A percentile compares a stretch with the other conserved stretches of the same genome.
Evolutionary conservation across 2,329 filamentous ascomycete species (phyloP).

Genomic region (Fusarium globosum): DNA sequence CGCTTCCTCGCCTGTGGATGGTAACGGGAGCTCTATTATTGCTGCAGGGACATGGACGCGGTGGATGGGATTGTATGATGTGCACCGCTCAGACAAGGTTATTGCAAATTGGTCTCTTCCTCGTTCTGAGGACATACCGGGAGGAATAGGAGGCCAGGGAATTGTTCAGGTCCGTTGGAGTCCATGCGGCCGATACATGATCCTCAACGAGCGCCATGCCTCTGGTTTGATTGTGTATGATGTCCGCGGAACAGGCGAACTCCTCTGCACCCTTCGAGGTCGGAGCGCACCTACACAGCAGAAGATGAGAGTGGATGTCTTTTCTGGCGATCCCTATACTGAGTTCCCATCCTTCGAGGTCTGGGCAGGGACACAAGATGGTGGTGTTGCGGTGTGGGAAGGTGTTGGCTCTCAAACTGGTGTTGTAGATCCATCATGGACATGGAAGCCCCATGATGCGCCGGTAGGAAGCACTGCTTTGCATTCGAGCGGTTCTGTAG

Average conservation of each 20-base stretch:
- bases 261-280: slow-evolving; percentile 66
- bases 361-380: slow-evolving; percentile 69
- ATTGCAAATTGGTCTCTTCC: slow-evolving; percentile 70
- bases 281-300: slow-evolving; percentile 65
- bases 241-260: slow-evolving; percentile 66
- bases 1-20: slow-evolving; percentile 55
- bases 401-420: slow-evolving; percentile 62
- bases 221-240: slow-evolving; percentile 70
- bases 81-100: slow-evolving; percentile 63
- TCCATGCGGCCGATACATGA: slow-evolving; percentile 70
- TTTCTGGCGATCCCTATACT: slow-evolving; percentile 51
- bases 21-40: slow-evolving; percentile 54
- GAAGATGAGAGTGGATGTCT: slow-evolving; percentile 66
- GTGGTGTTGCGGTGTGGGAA: slow-evolving; percentile 69
- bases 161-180: slow-evolving; percentile 72
- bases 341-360: slow-evolving; percentile 64
- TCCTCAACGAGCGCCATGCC: slow-evolving; percentile 70
- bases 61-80: slow-evolving; percentile 71
- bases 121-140: slow-evolving; percentile 68
- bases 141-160: slow-evolving; percentile 71
- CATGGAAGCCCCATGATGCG: slow-evolving; percentile 60
- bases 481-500: slow-evolving; percentile 66
- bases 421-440: slow-evolving; percentile 58
- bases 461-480: slow-evolving; percentile 63
- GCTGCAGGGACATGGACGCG: slow-evolving; percentile 74